A percentile compares a stretch with the other conserved stretches of the same genome.
phyloP scores from a whole-genome alignment of 1,284 basidiomycete genomes.

The Blastosporella zonata region DNA sequence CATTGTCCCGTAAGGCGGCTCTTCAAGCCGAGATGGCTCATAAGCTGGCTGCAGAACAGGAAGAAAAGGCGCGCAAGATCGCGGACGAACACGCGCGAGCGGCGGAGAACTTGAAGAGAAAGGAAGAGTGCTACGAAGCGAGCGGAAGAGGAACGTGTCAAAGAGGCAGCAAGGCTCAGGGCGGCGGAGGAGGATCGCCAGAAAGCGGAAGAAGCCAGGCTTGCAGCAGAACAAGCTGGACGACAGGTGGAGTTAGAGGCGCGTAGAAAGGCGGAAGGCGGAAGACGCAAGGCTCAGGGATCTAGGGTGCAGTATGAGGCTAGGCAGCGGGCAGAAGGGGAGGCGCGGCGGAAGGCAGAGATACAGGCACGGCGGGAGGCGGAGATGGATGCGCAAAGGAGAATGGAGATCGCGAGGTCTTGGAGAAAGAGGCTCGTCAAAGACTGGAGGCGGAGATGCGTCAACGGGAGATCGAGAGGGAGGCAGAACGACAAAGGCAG shows the following conservation, averaged over 20 bases:
- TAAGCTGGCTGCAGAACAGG: constrained; percentile 14
- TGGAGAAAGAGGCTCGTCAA: constrained; percentile 9
- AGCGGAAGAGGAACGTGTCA: constrained; percentile 16
- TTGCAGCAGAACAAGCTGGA: constrained; percentile 11
- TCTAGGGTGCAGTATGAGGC: constrained; percentile 2
- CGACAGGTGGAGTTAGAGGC: constrained; percentile 5
- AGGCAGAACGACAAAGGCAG: neutral
- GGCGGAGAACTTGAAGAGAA: constrained; percentile 24
- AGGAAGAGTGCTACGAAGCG: constrained; percentile 24
- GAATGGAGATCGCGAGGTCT: constrained; percentile 3
- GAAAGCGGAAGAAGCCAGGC: constrained; percentile 15
- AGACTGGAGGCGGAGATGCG: constrained; percentile 1
- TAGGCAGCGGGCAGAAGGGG: constrained; percentile 3
- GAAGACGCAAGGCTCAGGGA: constrained; percentile 1
- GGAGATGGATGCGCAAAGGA: constrained; percentile 14
- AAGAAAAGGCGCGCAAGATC: constrained; percentile 25
- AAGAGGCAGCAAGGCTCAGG: constrained; percentile 9
- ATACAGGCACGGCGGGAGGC: constrained; percentile 1
- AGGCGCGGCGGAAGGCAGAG: neutral
- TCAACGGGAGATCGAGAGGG: constrained; percentile 5
- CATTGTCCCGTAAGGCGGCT: constrained; percentile 27
- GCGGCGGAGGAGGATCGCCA: constrained; percentile 14
- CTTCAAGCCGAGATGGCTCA: constrained; percentile 24
- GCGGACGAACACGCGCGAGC: constrained; percentile 28
- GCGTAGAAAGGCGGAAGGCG: constrained; percentile 16